Percentiles rank a stretch among this genome's conserved stretches.
Conservation (phyloP, 257 asterid species). For the Solanum stenotomum region DNA sequence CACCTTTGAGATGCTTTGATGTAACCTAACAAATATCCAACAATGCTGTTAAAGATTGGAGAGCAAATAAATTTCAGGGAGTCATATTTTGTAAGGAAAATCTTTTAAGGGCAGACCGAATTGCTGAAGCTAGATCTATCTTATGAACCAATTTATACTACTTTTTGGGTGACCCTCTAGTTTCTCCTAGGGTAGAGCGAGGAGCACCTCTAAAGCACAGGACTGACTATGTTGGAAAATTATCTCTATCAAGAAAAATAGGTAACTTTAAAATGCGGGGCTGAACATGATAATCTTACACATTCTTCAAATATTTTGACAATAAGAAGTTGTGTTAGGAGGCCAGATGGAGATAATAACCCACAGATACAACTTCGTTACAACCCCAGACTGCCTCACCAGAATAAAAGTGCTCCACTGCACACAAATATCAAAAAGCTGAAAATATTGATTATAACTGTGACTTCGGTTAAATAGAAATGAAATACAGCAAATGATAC, state of each 20-base stretch:
- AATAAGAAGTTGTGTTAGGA: not conserved
- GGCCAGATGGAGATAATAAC: not conserved
- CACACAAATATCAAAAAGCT: not conserved
- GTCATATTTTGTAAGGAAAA: not conserved
- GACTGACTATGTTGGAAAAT: not conserved
- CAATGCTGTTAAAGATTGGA: not conserved
- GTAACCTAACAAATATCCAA: slow-evolving; percentile 43
- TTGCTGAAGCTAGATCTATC: not conserved
- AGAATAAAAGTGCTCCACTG: not conserved
- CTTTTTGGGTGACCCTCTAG: not conserved
- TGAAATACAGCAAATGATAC: slow-evolving; percentile 23
- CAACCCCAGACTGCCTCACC: not conserved
- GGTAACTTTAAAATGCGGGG: not conserved
- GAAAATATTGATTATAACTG: not conserved
- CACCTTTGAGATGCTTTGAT: slow-evolving; percentile 76
- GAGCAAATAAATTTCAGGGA: not conserved
- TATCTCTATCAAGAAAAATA: not conserved
- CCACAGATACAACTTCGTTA: not conserved
- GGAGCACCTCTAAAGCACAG: not conserved
- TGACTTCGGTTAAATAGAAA: not conserved
- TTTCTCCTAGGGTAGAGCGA: not conserved
- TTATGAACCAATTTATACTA: not conserved
- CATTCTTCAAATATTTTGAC: not conserved
- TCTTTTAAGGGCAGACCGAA: not conserved
- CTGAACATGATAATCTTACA: not conserved